These are phyloP conservation scores for Pholiota microspora DNA, from an alignment of 768 basidiomycete species.

Conservation along the genomic window DNA sequence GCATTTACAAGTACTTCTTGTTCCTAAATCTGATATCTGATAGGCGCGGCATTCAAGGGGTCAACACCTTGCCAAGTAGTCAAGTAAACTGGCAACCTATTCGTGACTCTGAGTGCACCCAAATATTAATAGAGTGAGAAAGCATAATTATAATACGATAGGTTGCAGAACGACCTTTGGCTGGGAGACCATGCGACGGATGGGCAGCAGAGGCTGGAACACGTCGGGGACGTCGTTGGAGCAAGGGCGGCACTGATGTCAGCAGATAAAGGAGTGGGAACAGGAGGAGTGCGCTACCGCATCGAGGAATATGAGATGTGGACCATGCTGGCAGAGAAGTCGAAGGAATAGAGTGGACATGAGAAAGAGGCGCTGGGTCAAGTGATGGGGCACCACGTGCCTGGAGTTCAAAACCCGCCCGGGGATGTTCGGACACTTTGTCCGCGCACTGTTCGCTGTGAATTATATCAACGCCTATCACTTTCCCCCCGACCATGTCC, in stretches of 20 bases:
- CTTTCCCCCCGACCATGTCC: slow-evolving; percentile 46
- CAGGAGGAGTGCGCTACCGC: background rate
- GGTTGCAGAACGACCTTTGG: background rate
- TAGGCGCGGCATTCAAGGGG: slow-evolving; percentile 4
- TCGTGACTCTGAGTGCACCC: slow-evolving; percentile 20
- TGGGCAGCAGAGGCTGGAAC: too few species aligned
- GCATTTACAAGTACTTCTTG: slow-evolving; percentile 8
- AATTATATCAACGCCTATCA: slow-evolving; percentile 23
- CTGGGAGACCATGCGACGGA: too few species aligned
- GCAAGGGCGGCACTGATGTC: background rate
- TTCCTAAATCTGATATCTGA: slow-evolving; percentile 15
- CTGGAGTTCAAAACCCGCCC: slow-evolving; percentile 18
- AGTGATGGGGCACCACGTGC: slow-evolving; percentile 32
- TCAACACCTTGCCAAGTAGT: slow-evolving; percentile 22
- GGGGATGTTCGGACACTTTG: slow-evolving; percentile 25
- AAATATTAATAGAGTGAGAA: slow-evolving; percentile 8
- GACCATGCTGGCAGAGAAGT: slow-evolving; percentile 10
- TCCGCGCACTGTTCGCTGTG: slow-evolving; percentile 22
- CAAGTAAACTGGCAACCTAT: slow-evolving; percentile 26
- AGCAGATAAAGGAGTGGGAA: background rate
- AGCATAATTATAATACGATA: background rate
- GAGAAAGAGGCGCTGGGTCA: slow-evolving; percentile 18
- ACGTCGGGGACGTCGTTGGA: background rate
- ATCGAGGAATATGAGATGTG: slow-evolving; percentile 4
- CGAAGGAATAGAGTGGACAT: slow-evolving; percentile 13